These are phyloP conservation scores for Cylindrotheca fusiformis DNA, from an alignment of 108 stramenopile species.

Conservation along the genomic window DNA sequence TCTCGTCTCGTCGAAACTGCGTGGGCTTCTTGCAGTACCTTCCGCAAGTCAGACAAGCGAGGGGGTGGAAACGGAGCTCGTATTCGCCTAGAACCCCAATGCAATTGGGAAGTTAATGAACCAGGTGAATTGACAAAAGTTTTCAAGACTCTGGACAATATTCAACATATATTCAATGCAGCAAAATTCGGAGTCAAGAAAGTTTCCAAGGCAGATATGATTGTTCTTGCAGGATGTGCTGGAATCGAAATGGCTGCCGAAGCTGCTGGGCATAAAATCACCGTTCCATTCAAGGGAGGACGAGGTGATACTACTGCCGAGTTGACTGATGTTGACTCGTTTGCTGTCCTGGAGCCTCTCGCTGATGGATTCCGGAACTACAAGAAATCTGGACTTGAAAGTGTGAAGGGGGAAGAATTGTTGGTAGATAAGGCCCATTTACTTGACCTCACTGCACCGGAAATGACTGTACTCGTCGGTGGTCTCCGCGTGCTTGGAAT, in stretches of 20 bases:
- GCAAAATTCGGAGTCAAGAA: constrained; percentile 3
- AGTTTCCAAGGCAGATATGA: constrained; percentile 71
- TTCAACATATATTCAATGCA: constrained; percentile 41
- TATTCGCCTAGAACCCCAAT: constrained; percentile 61
- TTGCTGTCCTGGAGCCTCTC: constrained; percentile 41
- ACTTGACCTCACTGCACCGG: constrained; percentile 52
- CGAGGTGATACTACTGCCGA: constrained; percentile 64
- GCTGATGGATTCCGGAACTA: constrained; percentile 77
- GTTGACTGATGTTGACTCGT: constrained; percentile 53
- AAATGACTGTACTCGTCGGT: constrained; percentile 71
- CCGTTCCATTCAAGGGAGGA: constrained; percentile 68
- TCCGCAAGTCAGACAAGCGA: constrained; percentile 66
- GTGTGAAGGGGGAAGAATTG: constrained; percentile 33
- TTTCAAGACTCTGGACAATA: constrained; percentile 32
- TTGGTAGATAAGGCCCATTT: constrained; percentile 64
- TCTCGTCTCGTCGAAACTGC: constrained; percentile 58
- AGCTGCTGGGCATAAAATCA: constrained; percentile 38
- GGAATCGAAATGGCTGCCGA: constrained; percentile 64
- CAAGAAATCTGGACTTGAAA: constrained; percentile 15
- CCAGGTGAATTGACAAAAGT: constrained; percentile 47
- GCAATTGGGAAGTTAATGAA: constrained; percentile 65
- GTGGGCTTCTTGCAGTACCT: constrained; percentile 73
- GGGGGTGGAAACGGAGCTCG: constrained; percentile 78
- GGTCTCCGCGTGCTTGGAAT: constrained; percentile 61
- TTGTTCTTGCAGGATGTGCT: constrained; percentile 67